Percentiles rank a stretch among this genome's conserved stretches.
These are phyloP conservation scores for Dactylella cylindrospora DNA, from an alignment of 2,329 filamentous ascomycete genomes.

Conservation along the genomic window DNA sequence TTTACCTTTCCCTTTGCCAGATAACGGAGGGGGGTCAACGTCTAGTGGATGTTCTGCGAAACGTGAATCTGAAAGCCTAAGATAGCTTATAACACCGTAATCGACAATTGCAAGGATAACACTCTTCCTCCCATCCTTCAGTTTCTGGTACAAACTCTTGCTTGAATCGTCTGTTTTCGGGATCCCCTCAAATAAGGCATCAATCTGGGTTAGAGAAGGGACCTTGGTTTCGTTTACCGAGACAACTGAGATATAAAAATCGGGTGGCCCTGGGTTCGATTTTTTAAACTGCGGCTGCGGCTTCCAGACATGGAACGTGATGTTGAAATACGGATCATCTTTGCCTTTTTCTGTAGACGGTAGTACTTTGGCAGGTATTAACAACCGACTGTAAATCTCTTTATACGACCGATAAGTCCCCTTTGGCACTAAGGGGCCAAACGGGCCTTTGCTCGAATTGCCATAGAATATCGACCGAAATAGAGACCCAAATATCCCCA, in stretches of 20 bases:
- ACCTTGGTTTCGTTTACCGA: constrained; percentile 71
- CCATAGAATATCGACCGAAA: constrained; percentile 12
- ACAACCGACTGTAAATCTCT: constrained; percentile 27
- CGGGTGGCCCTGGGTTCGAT: constrained; percentile 71
- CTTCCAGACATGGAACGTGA: constrained; percentile 84
- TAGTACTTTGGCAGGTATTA: constrained; percentile 42
- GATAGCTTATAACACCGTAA: constrained; percentile 82
- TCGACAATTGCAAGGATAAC: constrained; percentile 87
- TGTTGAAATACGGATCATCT: constrained; percentile 58
- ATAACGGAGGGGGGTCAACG: constrained; percentile 55
- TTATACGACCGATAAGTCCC: constrained; percentile 25
- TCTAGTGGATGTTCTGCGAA: constrained; percentile 76
- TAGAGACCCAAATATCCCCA: constrained; percentile 29
- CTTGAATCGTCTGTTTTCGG: constrained; percentile 62
- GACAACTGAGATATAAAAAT: constrained; percentile 82
- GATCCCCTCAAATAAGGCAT: constrained; percentile 69
- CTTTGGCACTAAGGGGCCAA: constrained; percentile 13
- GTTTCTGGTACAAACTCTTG: constrained; percentile 67
- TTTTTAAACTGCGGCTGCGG: constrained; percentile 72
- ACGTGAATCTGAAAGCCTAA: constrained; percentile 75
- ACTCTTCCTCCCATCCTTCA: constrained; percentile 82
- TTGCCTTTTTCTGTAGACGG: constrained; percentile 50
- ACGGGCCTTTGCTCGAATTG: constrained; percentile 6
- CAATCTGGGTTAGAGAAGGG: constrained; percentile 72
- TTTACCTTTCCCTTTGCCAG: constrained; percentile 53